Percentiles rank a stretch among this genome's conserved stretches.
Evolutionary conservation across 129 eudicot genomes (phyloP).

Genomic region (Heracleum sosnowskyi): DNA sequence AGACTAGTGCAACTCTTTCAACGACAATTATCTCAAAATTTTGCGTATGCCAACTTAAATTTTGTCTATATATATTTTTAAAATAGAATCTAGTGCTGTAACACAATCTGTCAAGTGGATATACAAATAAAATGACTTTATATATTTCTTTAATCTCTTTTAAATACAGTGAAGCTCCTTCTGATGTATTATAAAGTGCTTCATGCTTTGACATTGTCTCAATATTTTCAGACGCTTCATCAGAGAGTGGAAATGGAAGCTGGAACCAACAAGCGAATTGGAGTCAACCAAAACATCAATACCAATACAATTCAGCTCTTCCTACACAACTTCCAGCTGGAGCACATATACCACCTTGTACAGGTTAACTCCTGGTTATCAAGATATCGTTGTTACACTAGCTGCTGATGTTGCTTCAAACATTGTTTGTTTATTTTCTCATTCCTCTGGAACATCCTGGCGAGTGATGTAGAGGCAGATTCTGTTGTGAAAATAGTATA

Average conservation of each 20-base stretch:
- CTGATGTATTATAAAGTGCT: background rate
- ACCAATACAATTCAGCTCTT: conserved; percentile 33
- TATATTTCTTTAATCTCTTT: background rate
- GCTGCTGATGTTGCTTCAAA: background rate
- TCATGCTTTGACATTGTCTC: background rate
- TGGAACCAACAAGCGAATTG: conserved; percentile 38
- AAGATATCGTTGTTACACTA: background rate
- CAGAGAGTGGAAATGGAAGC: conserved; percentile 43
- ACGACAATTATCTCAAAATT: background rate
- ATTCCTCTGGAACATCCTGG: background rate
- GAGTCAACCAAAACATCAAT: conserved; percentile 39
- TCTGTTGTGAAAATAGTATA: background rate
- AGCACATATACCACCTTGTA: conserved; percentile 80
- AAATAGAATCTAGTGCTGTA: background rate
- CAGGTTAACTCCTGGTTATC: conserved; percentile 42
- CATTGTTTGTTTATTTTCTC: background rate
- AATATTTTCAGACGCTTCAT: conserved; percentile 36
- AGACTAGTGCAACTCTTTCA: background rate
- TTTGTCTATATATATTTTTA: background rate
- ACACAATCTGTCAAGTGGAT: background rate
- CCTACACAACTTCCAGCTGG: conserved; percentile 81
- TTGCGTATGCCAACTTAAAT: background rate
- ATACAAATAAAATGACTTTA: background rate
- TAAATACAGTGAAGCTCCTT: background rate
- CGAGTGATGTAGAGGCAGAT: background rate